A percentile compares a stretch with the other conserved stretches of the same genome.
Evolutionary conservation across 2,329 filamentous ascomycete species (phyloP).

Genomic region (Akanthomyces dipterigenus): DNA sequence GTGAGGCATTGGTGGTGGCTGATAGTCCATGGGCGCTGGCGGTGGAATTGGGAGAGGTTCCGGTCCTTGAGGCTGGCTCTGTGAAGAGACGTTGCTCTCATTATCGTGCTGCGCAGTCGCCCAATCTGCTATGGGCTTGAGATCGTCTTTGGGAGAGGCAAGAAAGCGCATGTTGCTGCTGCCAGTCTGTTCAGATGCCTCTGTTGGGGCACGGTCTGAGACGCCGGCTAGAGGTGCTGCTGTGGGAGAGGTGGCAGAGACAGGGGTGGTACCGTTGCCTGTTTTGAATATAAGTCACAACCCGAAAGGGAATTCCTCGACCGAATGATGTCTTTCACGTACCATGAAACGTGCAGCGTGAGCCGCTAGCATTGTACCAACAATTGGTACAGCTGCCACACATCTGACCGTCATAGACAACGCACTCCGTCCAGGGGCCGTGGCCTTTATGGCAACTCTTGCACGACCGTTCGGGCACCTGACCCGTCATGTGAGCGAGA

Average conservation of each 20-base stretch:
- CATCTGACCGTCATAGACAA: constrained; percentile 55
- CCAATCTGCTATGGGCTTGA: background rate
- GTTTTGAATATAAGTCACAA: background rate
- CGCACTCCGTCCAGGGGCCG: constrained; percentile 51
- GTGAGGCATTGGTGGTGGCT: constrained; percentile 18
- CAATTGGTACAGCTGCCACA: constrained; percentile 57
- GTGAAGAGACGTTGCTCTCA: background rate
- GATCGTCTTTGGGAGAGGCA: background rate
- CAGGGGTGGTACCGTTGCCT: background rate
- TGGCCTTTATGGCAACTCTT: constrained; percentile 56
- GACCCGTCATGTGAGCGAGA: constrained; percentile 50
- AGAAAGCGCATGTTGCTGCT: background rate
- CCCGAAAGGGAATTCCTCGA: background rate
- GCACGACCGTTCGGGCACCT: constrained; percentile 41
- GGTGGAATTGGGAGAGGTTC: background rate
- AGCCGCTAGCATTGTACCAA: constrained; percentile 57
- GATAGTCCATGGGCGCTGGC: background rate
- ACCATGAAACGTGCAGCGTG: constrained; percentile 56
- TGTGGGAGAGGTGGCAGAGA: background rate
- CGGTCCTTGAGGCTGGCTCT: background rate
- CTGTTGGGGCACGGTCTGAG: background rate
- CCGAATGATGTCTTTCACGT: constrained; percentile 2
- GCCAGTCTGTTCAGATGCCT: background rate
- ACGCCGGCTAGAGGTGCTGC: background rate
- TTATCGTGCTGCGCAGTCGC: background rate